Evolutionary conservation across 179 eudicot genomes (phyloP).

Genomic region (Beta corolliflora): DNA sequence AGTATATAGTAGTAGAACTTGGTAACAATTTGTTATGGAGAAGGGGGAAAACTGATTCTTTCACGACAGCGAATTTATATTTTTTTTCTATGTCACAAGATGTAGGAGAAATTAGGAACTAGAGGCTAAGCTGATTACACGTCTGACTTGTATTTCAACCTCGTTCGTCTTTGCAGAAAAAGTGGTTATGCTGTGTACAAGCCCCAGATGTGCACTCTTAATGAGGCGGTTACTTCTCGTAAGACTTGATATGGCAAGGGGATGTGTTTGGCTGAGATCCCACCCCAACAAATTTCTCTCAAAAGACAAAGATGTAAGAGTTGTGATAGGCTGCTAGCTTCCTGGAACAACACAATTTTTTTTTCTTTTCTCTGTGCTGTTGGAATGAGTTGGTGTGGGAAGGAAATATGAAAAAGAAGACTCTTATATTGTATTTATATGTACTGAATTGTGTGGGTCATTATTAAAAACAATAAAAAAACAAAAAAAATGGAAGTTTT

Average conservation of each 20-base stretch:
- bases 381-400: slow-evolving; percentile 52
- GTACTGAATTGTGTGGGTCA: slow-evolving; percentile 43
- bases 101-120: not conserved
- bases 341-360: slow-evolving; percentile 34
- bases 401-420: slow-evolving; percentile 31
- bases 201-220: slow-evolving; percentile 70
- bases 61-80: not conserved
- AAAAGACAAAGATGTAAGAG: slow-evolving; percentile 34
- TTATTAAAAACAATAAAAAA: slow-evolving; percentile 21
- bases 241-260: slow-evolving; percentile 32
- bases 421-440: slow-evolving; percentile 48
- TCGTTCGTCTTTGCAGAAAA: slow-evolving; percentile 59
- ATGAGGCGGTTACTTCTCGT: slow-evolving; percentile 25
- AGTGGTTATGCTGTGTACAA: slow-evolving; percentile 80
- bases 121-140: not conserved
- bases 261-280: slow-evolving; percentile 35
- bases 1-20: not conserved
- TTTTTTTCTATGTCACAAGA: not conserved
- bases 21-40: not conserved
- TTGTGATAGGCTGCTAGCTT: slow-evolving; percentile 30
- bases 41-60: not conserved
- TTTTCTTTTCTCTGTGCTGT: slow-evolving; percentile 42
- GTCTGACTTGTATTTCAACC: not conserved
- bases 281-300: slow-evolving; percentile 41
- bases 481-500: slow-evolving; percentile 20